Conservation (phyloP, 129 eudicot species). For the carrot (Daucus carota) region DH1_v3.0 NC_030386.2:34019501-34020000, state of each 20-base stretch:
- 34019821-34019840: background rate
- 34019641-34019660: background rate
- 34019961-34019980: no score
- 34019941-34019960: no score
- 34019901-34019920: background rate
- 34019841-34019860: background rate
- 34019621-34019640: conserved; percentile 13
- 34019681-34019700: background rate
- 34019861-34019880: background rate
- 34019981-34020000: no score
- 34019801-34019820: no score
- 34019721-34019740: background rate
- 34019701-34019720: background rate
- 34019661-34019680: background rate
- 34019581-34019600: conserved; percentile 86
- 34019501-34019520: conserved; percentile 27
- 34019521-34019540: conserved; percentile 55
- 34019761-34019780: background rate
- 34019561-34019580: conserved; percentile 72
- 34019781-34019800: background rate
- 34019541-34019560: conserved; percentile 71
- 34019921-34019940: no score
- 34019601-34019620: conserved; percentile 81
- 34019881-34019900: background rate
- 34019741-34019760: background rate